These are phyloP conservation scores for Porcisia hertigi DNA, from an alignment of 208 protist genomes.

Conservation along the genomic window DNA sequence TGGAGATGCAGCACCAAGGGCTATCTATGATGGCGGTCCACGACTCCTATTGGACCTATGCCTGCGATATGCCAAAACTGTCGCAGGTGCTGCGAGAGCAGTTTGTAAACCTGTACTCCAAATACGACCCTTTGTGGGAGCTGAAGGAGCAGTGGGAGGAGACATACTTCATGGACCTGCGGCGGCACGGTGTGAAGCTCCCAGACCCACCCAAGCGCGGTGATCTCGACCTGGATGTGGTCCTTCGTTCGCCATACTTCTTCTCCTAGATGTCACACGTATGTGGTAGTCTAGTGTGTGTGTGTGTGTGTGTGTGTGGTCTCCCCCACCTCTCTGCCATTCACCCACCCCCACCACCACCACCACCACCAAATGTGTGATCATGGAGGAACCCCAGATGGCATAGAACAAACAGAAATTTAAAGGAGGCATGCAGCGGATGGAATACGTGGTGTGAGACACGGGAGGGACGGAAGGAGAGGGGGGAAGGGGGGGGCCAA, in stretches of 20 bases:
- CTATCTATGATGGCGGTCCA: conserved; percentile 97
- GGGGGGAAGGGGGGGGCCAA: no score
- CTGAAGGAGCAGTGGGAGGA: conserved; percentile 93
- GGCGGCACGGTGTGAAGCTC: conserved; percentile 79
- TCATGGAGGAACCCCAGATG: background rate
- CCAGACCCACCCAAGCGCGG: conserved; percentile 89
- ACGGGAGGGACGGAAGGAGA: background rate
- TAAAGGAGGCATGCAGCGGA: background rate
- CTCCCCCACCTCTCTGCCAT: background rate
- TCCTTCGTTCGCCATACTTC: conserved; percentile 92
- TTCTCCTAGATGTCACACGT: conserved; percentile 64
- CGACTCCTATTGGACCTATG: conserved; percentile 99
- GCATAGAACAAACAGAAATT: background rate
- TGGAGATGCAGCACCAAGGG: conserved; percentile 87
- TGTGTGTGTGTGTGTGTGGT: background rate
- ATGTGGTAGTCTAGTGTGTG: no score
- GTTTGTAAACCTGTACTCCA: conserved; percentile 96
- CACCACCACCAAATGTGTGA: background rate
- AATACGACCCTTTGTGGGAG: conserved; percentile 91
- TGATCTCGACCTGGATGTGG: conserved; percentile 81
- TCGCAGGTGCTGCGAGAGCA: conserved; percentile 93
- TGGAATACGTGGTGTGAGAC: background rate
- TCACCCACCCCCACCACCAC: background rate
- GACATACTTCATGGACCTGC: conserved; percentile 85
- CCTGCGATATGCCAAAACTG: conserved; percentile 92